Evolutionary conservation across 805 yeast genomes (phyloP).

Genomic region (Kodamaea kaohsiungensis): DNA sequence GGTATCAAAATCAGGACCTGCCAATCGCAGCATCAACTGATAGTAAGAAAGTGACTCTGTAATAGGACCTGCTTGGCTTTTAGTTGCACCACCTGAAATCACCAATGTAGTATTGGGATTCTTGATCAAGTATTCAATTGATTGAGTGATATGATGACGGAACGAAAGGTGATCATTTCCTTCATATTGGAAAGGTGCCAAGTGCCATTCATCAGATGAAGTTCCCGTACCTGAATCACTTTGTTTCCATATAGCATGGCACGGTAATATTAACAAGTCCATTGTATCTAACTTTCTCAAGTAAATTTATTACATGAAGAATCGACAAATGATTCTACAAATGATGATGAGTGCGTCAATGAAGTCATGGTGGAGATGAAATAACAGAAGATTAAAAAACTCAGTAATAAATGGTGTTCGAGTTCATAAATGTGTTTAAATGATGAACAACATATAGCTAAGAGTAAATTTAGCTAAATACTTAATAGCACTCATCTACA

Average conservation of each 20-base stretch:
- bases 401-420: too few species aligned
- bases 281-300: neutral
- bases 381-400: too few species aligned
- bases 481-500: too few species aligned
- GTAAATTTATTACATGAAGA: neutral
- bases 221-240: constrained; percentile 41
- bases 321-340: neutral
- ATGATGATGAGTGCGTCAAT: too few species aligned
- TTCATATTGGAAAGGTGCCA: constrained; percentile 67
- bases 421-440: too few species aligned
- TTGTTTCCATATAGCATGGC: constrained; percentile 62
- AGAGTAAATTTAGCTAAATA: too few species aligned
- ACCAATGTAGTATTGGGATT: constrained; percentile 39
- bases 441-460: too few species aligned
- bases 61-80: constrained; percentile 49
- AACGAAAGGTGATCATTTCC: constrained; percentile 71
- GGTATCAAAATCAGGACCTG: constrained; percentile 8
- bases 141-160: constrained; percentile 55
- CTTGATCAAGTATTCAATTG: constrained; percentile 36
- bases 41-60: constrained; percentile 66
- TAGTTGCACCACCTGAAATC: constrained; percentile 74
- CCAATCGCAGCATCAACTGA: constrained; percentile 40
- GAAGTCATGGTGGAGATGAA: too few species aligned
- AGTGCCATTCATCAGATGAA: constrained; percentile 56
- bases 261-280: constrained; percentile 39